Conservation (phyloP, 192 early-diverging fungal genomes). For the Coemansia reversa region DNA sequence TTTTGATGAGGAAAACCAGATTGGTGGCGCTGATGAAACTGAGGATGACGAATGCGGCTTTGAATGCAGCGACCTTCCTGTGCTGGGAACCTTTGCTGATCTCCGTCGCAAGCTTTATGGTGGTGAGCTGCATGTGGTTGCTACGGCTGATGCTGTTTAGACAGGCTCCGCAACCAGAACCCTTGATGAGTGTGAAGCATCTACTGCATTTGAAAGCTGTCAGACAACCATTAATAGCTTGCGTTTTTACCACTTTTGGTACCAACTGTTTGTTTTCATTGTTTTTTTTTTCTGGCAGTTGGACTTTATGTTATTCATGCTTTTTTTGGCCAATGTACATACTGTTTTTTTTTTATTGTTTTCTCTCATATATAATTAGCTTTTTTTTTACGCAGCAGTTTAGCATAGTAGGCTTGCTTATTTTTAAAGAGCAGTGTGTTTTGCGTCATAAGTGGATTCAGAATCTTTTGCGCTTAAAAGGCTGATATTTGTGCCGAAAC, state of each 20-base stretch:
- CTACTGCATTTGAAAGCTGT: too few relatives aligned
- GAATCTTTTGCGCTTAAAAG: neutral
- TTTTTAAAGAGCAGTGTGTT: too few relatives aligned
- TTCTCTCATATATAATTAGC: neutral
- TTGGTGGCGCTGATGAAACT: slow-evolving; percentile 4
- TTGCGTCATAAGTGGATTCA: too few relatives aligned
- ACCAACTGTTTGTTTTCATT: neutral
- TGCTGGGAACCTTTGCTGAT: slow-evolving; percentile 46
- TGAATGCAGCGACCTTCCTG: slow-evolving; percentile 7
- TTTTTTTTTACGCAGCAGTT: too few relatives aligned
- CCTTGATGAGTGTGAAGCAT: neutral
- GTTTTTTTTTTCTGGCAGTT: neutral
- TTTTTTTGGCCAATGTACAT: neutral
- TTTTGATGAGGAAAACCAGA: slow-evolving; percentile 11
- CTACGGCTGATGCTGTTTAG: slow-evolving; percentile 9
- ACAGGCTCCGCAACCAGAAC: too few relatives aligned
- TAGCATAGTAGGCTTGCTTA: too few relatives aligned
- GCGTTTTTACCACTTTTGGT: neutral
- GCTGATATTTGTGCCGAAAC: too few relatives aligned
- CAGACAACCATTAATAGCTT: neutral
- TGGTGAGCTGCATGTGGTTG: slow-evolving; percentile 20
- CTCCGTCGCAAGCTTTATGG: slow-evolving; percentile 51
- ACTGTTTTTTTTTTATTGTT: neutral
- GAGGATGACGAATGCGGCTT: slow-evolving; percentile 23
- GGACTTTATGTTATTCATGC: neutral